A percentile compares a stretch with the other conserved stretches of the same genome.
phyloP scores from a whole-genome alignment of 164 flowering plant species.

The Vitis rotundifolia region DNA sequence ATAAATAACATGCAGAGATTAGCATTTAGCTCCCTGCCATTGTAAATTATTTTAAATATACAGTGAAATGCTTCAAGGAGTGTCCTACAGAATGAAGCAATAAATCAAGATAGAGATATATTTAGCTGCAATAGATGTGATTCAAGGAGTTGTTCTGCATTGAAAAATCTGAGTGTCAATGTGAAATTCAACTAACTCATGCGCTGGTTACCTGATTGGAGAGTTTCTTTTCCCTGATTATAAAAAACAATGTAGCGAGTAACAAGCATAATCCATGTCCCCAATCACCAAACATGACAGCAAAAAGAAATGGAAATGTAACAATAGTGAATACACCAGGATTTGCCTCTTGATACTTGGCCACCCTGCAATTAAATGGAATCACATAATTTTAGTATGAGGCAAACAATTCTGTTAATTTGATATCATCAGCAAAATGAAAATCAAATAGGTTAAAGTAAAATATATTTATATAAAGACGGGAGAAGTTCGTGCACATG shows the following conservation, averaged over 20 bases:
- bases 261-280: constrained; percentile 96
- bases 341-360: constrained; percentile 94
- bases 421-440: not conserved
- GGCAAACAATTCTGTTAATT: not conserved
- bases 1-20: too few species aligned
- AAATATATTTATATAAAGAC: not conserved
- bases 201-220: constrained; percentile 61
- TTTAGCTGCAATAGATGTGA: not conserved
- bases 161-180: not conserved
- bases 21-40: too few species aligned
- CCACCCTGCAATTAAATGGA: constrained; percentile 63
- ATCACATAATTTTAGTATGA: not conserved
- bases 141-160: not conserved
- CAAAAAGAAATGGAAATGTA: constrained; percentile 94
- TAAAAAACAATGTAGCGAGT: constrained; percentile 64
- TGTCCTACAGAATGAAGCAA: not conserved
- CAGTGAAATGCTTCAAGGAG: too few species aligned
- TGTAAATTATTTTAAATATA: too few species aligned
- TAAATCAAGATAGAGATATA: not conserved
- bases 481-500: too few species aligned
- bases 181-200: not conserved
- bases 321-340: constrained; percentile 84
- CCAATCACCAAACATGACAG: constrained; percentile 99
- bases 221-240: constrained; percentile 72
- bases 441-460: not conserved